Percentiles rank a stretch among this genome's conserved stretches.
These are phyloP conservation scores for Coemansia sp. DNA, from an alignment of 192 early-diverging fungal genomes.

Conservation along the genomic window DNA sequence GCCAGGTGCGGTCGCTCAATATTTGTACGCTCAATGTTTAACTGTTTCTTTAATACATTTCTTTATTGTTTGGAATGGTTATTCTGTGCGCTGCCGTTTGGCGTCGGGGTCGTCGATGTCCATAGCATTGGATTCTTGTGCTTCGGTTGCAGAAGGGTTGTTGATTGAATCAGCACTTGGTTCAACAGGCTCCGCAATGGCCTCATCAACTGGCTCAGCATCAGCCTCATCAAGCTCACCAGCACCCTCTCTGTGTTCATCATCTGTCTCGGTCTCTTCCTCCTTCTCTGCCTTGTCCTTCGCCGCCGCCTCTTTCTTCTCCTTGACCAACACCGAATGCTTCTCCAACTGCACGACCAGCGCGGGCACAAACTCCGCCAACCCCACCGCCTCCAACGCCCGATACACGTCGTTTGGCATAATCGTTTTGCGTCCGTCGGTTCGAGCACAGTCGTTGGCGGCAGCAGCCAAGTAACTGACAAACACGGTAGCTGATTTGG, in stretches of 20 bases:
- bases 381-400: constrained; percentile 42
- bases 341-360: constrained; percentile 29
- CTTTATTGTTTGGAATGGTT: constrained; percentile 4
- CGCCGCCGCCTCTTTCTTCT: constrained; percentile 37
- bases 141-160: not conserved
- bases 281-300: constrained; percentile 15
- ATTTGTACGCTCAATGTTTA: constrained; percentile 78
- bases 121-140: constrained; percentile 5
- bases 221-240: not conserved
- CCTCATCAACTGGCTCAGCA: constrained; percentile 1
- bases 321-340: constrained; percentile 11
- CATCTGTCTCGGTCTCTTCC: constrained; percentile 10
- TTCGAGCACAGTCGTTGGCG: constrained; percentile 48
- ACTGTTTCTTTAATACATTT: constrained; percentile 2
- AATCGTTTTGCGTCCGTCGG: constrained; percentile 42
- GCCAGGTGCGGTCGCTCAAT: constrained; percentile 83
- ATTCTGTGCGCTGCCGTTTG: constrained; percentile 25
- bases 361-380: constrained; percentile 40
- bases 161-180: too few species aligned
- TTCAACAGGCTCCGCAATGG: not conserved
- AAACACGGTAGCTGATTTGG: constrained; percentile 37
- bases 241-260: constrained; percentile 8
- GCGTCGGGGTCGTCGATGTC: constrained; percentile 23
- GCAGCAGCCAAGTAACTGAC: constrained; percentile 50
- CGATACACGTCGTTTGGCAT: constrained; percentile 40